These are phyloP conservation scores for Castanea mollissima DNA, from an alignment of 306 rosid species.

Conservation along the genomic window DNA sequence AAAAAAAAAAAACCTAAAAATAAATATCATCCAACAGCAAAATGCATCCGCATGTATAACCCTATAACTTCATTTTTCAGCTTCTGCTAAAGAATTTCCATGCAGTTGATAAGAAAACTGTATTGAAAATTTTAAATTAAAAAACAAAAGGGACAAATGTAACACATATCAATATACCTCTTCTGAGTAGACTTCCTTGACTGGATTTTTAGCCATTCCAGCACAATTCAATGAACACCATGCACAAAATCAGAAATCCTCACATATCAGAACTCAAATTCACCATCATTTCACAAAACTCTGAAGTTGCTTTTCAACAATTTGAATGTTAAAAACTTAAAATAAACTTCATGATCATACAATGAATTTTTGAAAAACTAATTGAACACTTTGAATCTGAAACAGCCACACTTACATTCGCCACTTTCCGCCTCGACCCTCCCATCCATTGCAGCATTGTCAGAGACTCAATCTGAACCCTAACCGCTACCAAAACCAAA, in stretches of 20 bases:
- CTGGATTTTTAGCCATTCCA: slow-evolving; percentile 46
- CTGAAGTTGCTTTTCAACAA: slow-evolving; percentile 9
- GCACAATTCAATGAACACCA: slow-evolving; percentile 27
- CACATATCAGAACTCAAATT: slow-evolving; percentile 33
- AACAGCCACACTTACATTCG: slow-evolving; percentile 51
- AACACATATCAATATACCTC: slow-evolving; percentile 43
- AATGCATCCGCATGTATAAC: neutral
- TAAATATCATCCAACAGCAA: slow-evolving; percentile 1
- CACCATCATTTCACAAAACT: neutral
- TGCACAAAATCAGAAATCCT: slow-evolving; percentile 35
- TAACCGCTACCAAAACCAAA: too few relatives aligned
- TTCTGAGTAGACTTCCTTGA: slow-evolving; percentile 74
- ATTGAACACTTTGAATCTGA: neutral
- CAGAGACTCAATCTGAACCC: slow-evolving; percentile 1
- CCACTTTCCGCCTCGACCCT: slow-evolving; percentile 84
- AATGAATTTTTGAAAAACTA: neutral
- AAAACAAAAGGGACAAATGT: too few relatives aligned
- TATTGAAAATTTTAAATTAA: too few relatives aligned
- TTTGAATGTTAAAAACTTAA: neutral
- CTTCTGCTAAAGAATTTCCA: too few relatives aligned
- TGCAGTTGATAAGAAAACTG: too few relatives aligned
- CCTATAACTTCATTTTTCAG: too few relatives aligned
- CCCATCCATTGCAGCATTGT: slow-evolving; percentile 99
- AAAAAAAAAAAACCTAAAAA: neutral
- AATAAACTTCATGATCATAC: neutral